Evolutionary conservation across 345 rosid genomes (phyloP).

Genomic region (Eucalyptus marginata): DNA sequence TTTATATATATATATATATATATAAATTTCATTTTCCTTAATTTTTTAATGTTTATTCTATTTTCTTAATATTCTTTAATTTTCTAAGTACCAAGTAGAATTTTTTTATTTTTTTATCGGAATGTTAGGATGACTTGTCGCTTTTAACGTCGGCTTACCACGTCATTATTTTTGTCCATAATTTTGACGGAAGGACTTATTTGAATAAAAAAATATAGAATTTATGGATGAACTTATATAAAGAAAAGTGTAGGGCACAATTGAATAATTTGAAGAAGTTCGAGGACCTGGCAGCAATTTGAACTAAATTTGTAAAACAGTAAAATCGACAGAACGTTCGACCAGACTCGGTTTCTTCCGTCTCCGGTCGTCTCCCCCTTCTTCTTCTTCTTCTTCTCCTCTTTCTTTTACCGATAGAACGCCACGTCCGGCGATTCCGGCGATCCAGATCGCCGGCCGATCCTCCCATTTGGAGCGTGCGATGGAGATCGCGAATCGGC

Average conservation of each 20-base stretch:
- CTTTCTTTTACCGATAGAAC: background rate
- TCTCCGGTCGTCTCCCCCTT: background rate
- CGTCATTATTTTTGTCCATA: background rate
- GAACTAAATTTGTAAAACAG: background rate
- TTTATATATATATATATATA: too few relatives aligned
- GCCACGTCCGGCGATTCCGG: background rate
- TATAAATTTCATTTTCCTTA: background rate
- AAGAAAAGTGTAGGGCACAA: background rate
- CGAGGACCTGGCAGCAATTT: background rate
- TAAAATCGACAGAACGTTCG: background rate
- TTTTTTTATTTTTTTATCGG: too few relatives aligned
- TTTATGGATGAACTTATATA: background rate
- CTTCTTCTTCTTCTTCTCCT: background rate
- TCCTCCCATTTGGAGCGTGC: background rate
- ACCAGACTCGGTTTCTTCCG: background rate
- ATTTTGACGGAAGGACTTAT: background rate
- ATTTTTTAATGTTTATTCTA: too few relatives aligned
- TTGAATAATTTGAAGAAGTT: background rate
- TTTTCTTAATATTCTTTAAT: too few relatives aligned
- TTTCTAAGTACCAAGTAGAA: background rate
- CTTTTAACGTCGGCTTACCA: background rate
- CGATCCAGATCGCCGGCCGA: background rate
- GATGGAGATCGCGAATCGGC: background rate
- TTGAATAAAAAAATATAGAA: background rate
- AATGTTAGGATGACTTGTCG: background rate